phyloP scores from a whole-genome alignment of 176 grass and related monocot genomes.

The Alloteropsis semialata region DNA sequence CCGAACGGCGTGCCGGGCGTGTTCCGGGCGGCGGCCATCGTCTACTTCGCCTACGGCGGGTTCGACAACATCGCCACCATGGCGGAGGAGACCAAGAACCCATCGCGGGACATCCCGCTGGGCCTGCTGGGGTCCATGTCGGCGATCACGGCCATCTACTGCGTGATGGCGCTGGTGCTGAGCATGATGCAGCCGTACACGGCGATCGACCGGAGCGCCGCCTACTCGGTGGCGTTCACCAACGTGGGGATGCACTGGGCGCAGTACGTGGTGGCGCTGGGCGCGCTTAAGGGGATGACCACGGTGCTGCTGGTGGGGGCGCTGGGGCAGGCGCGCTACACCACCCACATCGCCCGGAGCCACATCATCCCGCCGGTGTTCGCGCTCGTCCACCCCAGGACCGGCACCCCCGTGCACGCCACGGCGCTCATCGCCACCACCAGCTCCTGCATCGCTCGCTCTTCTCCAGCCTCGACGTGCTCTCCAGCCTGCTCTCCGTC shows the following conservation, averaged over 20 bases:
- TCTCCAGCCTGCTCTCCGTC: slow-evolving; percentile 64
- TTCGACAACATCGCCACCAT: slow-evolving; percentile 95
- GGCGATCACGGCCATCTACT: slow-evolving; percentile 75
- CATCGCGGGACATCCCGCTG: slow-evolving; percentile 81
- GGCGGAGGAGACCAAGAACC: slow-evolving; percentile 92
- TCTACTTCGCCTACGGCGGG: slow-evolving; percentile 90
- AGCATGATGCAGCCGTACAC: slow-evolving; percentile 93
- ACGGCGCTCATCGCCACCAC: slow-evolving; percentile 50
- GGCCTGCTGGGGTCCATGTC: slow-evolving; percentile 86
- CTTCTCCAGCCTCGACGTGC: slow-evolving; percentile 81
- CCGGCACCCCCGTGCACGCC: slow-evolving; percentile 84
- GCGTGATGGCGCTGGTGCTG: slow-evolving; percentile 78
- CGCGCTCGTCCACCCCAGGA: slow-evolving; percentile 81
- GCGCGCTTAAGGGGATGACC: slow-evolving; percentile 98
- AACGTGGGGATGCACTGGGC: slow-evolving; percentile 79
- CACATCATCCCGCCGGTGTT: slow-evolving; percentile 97
- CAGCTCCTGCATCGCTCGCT: slow-evolving; percentile 65
- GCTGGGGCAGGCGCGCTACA: slow-evolving; percentile 79
- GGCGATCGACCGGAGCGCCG: slow-evolving; percentile 50
- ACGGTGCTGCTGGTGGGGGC: slow-evolving; percentile 86
- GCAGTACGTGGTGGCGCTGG: slow-evolving; percentile 81
- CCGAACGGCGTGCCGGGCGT: slow-evolving; percentile 67
- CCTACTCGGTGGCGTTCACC: slow-evolving; percentile 81
- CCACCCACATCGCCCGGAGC: slow-evolving; percentile 90
- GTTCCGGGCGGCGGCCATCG: slow-evolving; percentile 81